Base-by-base conservation (phyloP, 805 yeast genomes). In the Grigorovia transvaalensis region DNA sequence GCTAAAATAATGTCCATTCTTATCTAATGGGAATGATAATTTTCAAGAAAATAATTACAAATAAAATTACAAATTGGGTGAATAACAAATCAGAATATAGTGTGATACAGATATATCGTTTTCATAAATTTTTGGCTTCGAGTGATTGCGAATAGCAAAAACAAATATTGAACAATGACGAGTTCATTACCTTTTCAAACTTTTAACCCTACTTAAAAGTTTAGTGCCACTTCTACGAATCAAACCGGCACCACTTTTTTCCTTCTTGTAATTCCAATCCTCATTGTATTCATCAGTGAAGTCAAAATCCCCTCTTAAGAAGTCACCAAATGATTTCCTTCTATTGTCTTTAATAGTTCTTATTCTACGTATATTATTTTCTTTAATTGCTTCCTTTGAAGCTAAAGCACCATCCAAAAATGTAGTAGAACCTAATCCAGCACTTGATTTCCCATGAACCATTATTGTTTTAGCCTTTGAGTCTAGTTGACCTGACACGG, bases 371-470 rank as follows among this genome's bases (percentile, higher is more conserved):
- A 89, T 69, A 1, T 48, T 45, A 20, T 42, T 46, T 42, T 72
- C 74, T 45, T 59, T 58, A 15, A 68, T 68, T n/a, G 77, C 79
- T 17, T 66, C 65, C 29, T 69, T 67, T 50, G 84, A 68, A 4
- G 97, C 98, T 13, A 97, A 98, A 0, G 97, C 91, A 35, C 99
- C 99, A 66, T 93, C 96, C 54, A 91, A 65, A 64, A 91, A 91
- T 0, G 98, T 91, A 1, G 96, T 78, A 1, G 91, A 79, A 2
- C 98, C 98, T 44, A 93, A 74, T 1, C 98, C 99, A 48, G 85
- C 76, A 0, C 96, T 85, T 2, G 86, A 76, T 48, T 79, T 78
- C 13, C 99, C 99, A 65, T 91, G 96, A 19, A 90, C 78, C 30
- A 87, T 85, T 27, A 29, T 33, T 30, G 18, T 46, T 63, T 80